These are phyloP conservation scores for Fulvia fulva DNA, from an alignment of 2,329 filamentous ascomycete species.

Conservation along the genomic window DNA sequence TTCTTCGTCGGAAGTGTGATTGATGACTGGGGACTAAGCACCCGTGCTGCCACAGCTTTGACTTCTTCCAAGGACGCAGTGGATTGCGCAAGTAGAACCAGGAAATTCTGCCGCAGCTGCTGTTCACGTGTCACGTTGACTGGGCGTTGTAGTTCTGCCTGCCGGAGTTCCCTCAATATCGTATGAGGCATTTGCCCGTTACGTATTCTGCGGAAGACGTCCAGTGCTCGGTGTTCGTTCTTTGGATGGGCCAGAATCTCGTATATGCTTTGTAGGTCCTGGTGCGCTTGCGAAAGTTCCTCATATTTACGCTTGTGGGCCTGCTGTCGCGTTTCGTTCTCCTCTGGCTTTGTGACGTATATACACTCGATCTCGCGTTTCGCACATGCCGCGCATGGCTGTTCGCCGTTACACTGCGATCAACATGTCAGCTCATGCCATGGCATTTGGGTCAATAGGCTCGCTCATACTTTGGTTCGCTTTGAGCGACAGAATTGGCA, in stretches of 20 bases:
- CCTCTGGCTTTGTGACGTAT: constrained; percentile 13
- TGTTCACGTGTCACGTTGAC: not conserved
- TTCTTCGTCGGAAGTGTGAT: not conserved
- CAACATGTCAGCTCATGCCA: not conserved
- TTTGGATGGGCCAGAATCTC: not conserved
- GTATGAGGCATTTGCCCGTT: constrained; percentile 10
- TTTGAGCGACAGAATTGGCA: constrained; percentile 4
- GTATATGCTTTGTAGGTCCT: constrained; percentile 5
- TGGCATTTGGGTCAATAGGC: too few relatives aligned
- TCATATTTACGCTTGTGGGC: constrained; percentile 20
- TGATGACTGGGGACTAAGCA: not conserved
- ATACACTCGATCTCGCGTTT: constrained; percentile 10
- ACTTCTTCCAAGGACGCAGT: constrained; percentile 16
- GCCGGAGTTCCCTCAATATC: constrained; percentile 4
- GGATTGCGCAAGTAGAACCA: constrained; percentile 9
- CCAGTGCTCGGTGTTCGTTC: constrained; percentile 3
- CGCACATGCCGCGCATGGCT: constrained; percentile 7
- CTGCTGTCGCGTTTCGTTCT: constrained; percentile 16
- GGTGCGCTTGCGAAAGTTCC: constrained; percentile 12
- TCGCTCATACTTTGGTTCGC: not conserved
- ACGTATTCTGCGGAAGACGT: constrained; percentile 9
- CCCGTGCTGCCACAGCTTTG: not conserved
- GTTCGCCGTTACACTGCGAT: constrained; percentile 8
- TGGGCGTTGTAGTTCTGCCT: not conserved
- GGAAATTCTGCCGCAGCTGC: constrained; percentile 4